Evolutionary conservation across 2,329 filamentous ascomycete genomes (phyloP).

Genomic region (Leptoxyphium fumago): DNA sequence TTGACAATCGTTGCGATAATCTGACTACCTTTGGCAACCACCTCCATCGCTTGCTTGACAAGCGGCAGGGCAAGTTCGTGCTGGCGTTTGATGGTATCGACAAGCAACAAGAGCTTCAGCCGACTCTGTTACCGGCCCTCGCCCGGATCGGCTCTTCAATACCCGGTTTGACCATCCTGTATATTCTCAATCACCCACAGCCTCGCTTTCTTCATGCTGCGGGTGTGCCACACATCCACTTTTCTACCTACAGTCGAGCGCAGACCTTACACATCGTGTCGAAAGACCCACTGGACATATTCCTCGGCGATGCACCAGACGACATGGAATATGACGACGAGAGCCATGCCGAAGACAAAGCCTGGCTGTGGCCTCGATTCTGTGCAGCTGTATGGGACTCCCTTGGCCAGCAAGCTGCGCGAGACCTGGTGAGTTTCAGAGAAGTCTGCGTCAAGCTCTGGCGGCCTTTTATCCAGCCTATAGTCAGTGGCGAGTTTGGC

Average conservation of each 20-base stretch:
- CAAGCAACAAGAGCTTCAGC: slow-evolving; percentile 62
- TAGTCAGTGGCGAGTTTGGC: slow-evolving; percentile 56
- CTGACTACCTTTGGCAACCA: slow-evolving; percentile 62
- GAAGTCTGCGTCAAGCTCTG: slow-evolving; percentile 62
- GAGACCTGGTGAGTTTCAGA: slow-evolving; percentile 60
- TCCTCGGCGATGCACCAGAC: slow-evolving; percentile 16
- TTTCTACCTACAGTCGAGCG: slow-evolving; percentile 67
- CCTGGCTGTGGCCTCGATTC: slow-evolving; percentile 67
- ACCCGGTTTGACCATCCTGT: slow-evolving; percentile 58
- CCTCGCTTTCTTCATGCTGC: slow-evolving; percentile 55
- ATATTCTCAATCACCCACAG: slow-evolving; percentile 60
- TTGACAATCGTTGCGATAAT: slow-evolving; percentile 52
- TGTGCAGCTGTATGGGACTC: slow-evolving; percentile 76
- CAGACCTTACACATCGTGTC: slow-evolving; percentile 68
- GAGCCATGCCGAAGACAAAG: slow-evolving; percentile 41
- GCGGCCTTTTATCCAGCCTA: slow-evolving; percentile 68
- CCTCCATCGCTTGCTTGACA: slow-evolving; percentile 48
- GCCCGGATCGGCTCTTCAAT: slow-evolving; percentile 71
- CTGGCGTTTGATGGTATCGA: slow-evolving; percentile 83
- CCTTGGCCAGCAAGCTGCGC: slow-evolving; percentile 62
- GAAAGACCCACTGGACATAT: slow-evolving; percentile 36
- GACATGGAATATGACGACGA: slow-evolving; percentile 33
- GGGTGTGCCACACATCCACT: slow-evolving; percentile 63
- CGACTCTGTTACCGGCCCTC: slow-evolving; percentile 66
- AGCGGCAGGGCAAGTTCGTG: slow-evolving; percentile 46